These are phyloP conservation scores for Fusarium piperis DNA, from an alignment of 2,329 filamentous ascomycete genomes.

Conservation along the genomic window DNA sequence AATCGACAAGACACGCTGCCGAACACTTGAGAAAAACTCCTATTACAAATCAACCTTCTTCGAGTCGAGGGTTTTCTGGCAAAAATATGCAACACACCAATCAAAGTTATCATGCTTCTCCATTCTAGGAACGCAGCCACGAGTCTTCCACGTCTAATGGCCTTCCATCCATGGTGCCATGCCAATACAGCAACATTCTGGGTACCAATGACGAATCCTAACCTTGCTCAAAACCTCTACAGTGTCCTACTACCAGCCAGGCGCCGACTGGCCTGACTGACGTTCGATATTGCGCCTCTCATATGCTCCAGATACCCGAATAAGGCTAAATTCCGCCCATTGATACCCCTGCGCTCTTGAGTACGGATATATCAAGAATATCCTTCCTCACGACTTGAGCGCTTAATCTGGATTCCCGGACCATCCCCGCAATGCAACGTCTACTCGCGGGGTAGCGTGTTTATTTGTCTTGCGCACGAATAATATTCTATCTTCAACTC, in stretches of 20 bases:
- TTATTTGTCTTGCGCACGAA: slow-evolving; percentile 14
- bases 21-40: background rate
- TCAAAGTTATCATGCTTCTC: background rate
- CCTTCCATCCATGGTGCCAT: rapidly evolving
- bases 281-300: background rate
- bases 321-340: background rate
- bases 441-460: slow-evolving; percentile 11
- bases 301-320: background rate
- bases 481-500: background rate
- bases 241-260: background rate
- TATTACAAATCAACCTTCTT: background rate
- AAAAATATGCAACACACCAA: background rate
- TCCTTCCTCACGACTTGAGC: background rate
- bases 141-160: background rate
- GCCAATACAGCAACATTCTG: background rate
- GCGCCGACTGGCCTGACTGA: background rate
- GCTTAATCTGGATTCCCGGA: background rate
- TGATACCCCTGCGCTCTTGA: background rate
- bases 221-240: background rate
- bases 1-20: background rate
- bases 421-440: background rate
- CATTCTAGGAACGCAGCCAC: background rate
- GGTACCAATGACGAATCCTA: background rate
- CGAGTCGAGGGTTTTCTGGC: background rate
- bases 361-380: background rate